Base-by-base conservation (phyloP, 768 basidiomycete species). In the Suillus cothurnatus region DNA sequence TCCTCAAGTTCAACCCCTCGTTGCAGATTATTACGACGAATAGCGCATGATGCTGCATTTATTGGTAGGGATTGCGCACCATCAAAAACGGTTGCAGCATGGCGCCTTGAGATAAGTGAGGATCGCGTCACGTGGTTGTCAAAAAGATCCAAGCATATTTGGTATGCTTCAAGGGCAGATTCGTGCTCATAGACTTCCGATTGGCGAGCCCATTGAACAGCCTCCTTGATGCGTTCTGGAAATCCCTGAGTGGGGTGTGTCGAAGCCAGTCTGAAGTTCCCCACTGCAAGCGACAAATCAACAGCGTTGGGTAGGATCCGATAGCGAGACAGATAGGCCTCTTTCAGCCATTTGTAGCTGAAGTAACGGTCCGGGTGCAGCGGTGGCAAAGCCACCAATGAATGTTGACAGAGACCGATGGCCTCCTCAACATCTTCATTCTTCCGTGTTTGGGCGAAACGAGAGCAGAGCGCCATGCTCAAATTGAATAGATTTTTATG, bases 1-100 rank as follows among this genome's bases (percentile, higher is more conserved):
- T 77, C 76, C 55, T 75, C 56, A 69, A 74, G 72, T 64, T 74
- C 71, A 14, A 76, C 32, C 7, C 73, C 74, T 38, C 45, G 60
- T 45, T 68, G 56, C 26, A 28, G 31, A 28, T 68, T 60, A 26
- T 49, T 57, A 6, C n/a, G n/a, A 43, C n/a, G 45, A 63, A 71
- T 62, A 45, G 74, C 74, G 31, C 57, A 66, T 38, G 66, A 66
- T 9, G 63, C 63, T 28, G 63, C 62, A 53, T 66, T 32, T 12
- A 61, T 58, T 36, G 66, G 6, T 6, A 64, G 38, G 2, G 43
- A n/a, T 17, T 14, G 47, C 1, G 50, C 64, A 12, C 52, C 4
- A 15, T 47, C 50, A 32, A 64, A 52, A 3, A 21, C 6, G 23
- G 38, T 66, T 11, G 49, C 41, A 28, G 9, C 21, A 19, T 59